These are phyloP conservation scores for Spathaspora girioi DNA, from an alignment of 805 yeast species.

Conservation along the genomic window DNA sequence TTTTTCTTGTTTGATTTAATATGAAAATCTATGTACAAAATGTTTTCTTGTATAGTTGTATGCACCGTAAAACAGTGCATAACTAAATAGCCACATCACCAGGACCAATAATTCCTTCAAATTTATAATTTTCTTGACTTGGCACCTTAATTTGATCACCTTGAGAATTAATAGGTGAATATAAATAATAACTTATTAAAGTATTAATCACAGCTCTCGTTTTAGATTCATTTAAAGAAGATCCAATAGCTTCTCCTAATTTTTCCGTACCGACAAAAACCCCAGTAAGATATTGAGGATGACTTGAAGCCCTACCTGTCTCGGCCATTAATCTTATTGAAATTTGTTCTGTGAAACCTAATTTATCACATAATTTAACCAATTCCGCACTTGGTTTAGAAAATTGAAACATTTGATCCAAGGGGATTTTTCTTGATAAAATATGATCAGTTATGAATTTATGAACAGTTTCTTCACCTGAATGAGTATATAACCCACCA, in stretches of 20 bases:
- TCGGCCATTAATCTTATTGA: conserved; percentile 80
- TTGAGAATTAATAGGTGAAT: conserved; percentile 62
- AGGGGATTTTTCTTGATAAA: conserved; percentile 76
- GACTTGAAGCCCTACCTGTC: conserved; percentile 81
- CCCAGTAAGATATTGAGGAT: conserved; percentile 88
- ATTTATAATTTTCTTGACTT: conserved; percentile 46
- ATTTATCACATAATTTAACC: conserved; percentile 69
- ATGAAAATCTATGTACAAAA: background rate
- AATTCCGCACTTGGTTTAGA: conserved; percentile 84
- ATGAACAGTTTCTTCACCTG: conserved; percentile 62
- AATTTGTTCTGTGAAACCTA: conserved; percentile 69
- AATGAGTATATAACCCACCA: conserved; percentile 77
- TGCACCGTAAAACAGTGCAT: background rate
- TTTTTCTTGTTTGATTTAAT: background rate
- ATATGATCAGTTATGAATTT: conserved; percentile 71
- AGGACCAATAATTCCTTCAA: conserved; percentile 38
- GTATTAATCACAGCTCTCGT: conserved; percentile 90
- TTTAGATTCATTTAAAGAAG: conserved; percentile 86
- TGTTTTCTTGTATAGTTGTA: too few relatives aligned
- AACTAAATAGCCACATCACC: conserved; percentile 43
- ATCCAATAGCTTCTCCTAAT: conserved; percentile 92
- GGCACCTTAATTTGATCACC: conserved; percentile 51
- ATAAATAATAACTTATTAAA: conserved; percentile 86
- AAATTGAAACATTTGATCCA: conserved; percentile 72
- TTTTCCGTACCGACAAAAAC: conserved; percentile 80